These are phyloP conservation scores for Lasiodiplodia citricola DNA, from an alignment of 2,329 filamentous ascomycete genomes.

Conservation along the genomic window DNA sequence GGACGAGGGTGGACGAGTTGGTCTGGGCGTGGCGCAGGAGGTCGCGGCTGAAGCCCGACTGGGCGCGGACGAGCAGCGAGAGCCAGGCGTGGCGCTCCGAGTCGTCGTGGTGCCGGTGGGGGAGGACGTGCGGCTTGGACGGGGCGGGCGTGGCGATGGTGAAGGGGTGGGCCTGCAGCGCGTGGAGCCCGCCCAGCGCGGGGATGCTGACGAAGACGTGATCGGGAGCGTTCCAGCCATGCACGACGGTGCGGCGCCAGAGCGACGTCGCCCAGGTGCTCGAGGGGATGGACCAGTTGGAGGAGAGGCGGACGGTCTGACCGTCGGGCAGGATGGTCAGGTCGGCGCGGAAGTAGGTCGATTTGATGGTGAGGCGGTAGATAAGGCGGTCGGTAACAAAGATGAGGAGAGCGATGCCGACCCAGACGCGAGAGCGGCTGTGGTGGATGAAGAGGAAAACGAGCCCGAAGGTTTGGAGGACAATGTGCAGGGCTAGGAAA, in stretches of 20 bases:
- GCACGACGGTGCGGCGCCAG: slow-evolving; percentile 42
- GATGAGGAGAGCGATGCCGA: slow-evolving; percentile 59
- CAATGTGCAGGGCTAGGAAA: slow-evolving; percentile 64
- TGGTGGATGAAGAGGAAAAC: slow-evolving; percentile 67
- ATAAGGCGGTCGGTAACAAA: slow-evolving; percentile 64
- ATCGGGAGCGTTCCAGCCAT: slow-evolving; percentile 66
- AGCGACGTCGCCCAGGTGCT: slow-evolving; percentile 28
- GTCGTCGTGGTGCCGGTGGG: slow-evolving; percentile 7
- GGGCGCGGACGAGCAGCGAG: slow-evolving; percentile 64
- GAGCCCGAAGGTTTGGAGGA: slow-evolving; percentile 62
- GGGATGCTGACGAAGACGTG: slow-evolving; percentile 69
- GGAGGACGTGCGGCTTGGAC: not conserved
- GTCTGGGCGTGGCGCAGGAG: slow-evolving; percentile 59
- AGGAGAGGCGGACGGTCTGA: slow-evolving; percentile 59
- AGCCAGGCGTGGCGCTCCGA: slow-evolving; percentile 55
- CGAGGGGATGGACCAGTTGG: slow-evolving; percentile 47
- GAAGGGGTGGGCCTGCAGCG: slow-evolving; percentile 68
- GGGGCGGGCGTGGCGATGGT: slow-evolving; percentile 68
- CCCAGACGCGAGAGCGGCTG: slow-evolving; percentile 57
- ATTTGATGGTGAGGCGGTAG: slow-evolving; percentile 62
- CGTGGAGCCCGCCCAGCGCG: slow-evolving; percentile 57
- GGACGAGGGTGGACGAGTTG: slow-evolving; percentile 52
- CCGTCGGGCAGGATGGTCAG: slow-evolving; percentile 62
- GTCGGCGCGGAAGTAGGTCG: slow-evolving; percentile 54
- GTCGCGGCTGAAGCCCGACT: slow-evolving; percentile 63